These are phyloP conservation scores for Monosporascus sp. DNA, from an alignment of 2,329 filamentous ascomycete species.

Conservation along the genomic window DNA sequence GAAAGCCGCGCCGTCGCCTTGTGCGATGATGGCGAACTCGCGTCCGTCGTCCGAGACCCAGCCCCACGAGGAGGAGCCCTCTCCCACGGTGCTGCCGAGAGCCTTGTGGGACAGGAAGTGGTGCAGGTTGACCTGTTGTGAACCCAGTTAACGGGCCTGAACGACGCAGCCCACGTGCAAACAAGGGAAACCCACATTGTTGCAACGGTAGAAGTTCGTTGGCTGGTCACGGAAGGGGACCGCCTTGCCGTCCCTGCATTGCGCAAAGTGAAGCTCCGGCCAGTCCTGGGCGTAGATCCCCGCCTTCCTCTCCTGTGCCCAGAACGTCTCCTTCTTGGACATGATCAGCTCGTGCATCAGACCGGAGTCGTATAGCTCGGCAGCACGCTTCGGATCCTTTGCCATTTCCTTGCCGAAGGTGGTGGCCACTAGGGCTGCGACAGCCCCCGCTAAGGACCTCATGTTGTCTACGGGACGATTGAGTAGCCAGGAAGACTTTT, in stretches of 20 bases:
- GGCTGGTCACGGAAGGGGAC: constrained; percentile 23
- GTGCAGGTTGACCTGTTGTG: constrained; percentile 23
- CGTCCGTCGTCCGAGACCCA: constrained; percentile 47
- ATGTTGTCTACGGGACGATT: constrained; percentile 12
- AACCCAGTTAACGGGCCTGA: too few species aligned
- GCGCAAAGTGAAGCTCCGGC: constrained; percentile 14
- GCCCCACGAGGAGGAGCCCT: constrained; percentile 42
- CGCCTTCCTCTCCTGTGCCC: constrained; percentile 21
- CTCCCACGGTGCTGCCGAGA: constrained; percentile 27
- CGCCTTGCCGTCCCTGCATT: constrained; percentile 21
- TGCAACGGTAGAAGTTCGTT: too few species aligned
- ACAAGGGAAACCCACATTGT: too few species aligned
- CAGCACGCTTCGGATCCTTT: constrained; percentile 21
- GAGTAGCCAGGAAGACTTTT: too few species aligned
- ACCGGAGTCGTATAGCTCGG: constrained; percentile 26
- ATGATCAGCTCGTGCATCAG: constrained; percentile 26
- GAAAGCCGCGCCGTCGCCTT: constrained; percentile 49
- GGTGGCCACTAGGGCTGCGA: constrained; percentile 20
- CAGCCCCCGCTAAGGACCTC: constrained; percentile 20
- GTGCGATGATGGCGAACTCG: constrained; percentile 49
- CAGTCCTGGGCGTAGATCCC: constrained; percentile 23
- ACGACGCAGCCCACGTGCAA: too few species aligned
- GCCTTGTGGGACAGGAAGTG: constrained; percentile 30
- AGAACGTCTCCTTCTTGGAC: constrained; percentile 24
- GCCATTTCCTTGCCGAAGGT: constrained; percentile 25